Percentiles rank a stretch among this genome's conserved stretches.
Conservation (phyloP, 257 asterid species). For the Solanum tarapatanum region DNA sequence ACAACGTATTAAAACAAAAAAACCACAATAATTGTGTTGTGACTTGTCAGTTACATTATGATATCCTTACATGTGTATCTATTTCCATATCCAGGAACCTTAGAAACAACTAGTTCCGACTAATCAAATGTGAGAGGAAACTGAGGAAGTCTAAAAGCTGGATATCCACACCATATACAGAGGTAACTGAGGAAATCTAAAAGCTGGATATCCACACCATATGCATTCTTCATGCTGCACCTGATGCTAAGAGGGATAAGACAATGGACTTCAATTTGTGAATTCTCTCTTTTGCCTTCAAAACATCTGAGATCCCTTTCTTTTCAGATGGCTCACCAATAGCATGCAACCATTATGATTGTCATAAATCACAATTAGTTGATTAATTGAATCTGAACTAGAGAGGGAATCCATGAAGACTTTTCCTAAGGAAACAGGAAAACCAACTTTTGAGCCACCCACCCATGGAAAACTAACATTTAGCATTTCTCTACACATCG, state of each 20-base stretch:
- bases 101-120: not conserved
- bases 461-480: not conserved
- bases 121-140: not conserved
- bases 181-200: not conserved
- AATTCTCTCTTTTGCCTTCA: not conserved
- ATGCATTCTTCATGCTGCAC: not conserved
- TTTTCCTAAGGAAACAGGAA: not conserved
- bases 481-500: not conserved
- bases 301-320: not conserved
- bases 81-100: not conserved
- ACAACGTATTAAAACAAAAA: not conserved
- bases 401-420: not conserved
- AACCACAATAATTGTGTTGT: not conserved
- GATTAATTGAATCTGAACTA: not conserved
- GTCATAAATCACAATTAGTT: not conserved
- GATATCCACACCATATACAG: not conserved
- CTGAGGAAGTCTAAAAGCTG: not conserved
- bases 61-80: not conserved
- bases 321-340: not conserved
- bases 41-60: not conserved
- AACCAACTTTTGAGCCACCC: not conserved
- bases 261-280: not conserved
- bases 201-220: not conserved
- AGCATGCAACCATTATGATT: not conserved
- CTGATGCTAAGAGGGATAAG: not conserved